Evolutionary conservation across 306 rosid genomes (phyloP), one percentile per base, ranked within the genome.

Genomic region (Sindora glabra): DNA sequence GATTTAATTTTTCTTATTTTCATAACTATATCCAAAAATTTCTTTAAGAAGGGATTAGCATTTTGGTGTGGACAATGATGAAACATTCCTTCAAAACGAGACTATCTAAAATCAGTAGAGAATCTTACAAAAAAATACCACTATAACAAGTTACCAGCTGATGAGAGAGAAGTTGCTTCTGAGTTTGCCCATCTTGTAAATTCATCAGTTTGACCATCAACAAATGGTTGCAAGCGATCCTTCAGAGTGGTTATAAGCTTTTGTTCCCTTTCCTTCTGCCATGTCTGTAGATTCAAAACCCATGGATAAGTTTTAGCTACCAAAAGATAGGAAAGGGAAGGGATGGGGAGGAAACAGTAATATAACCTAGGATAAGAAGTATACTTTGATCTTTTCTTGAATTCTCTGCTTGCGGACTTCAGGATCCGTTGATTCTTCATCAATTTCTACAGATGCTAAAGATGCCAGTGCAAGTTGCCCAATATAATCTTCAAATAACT

Each of bases 401-500:
- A 82, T 53, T 70, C 25, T 77, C 63, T 72, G 82, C 79, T 22
- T 81, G 6, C 50, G 89, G 59, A 39, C 77, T 68, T 64, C 84
- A 58, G 94, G 78, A 48, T 84, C 97, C 23, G 15, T 44, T 1
- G 79, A 27, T 6, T 54, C 82, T 32, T 86, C 95, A 9, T 84
- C 95, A 23, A 79, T 12, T 56, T 84, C 97, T 30, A 86, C 48
- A 56, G 94, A 72, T 54, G 89, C 76, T 62, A 89, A 39, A 51
- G 81, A 62, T 63, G 95, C 94, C 73, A 89, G 72, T 70, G 94
- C 90, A 68, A 92, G 89, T 71, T 82, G 77, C 50, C 99, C 99
- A 39, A 89, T 75, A 71, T 82, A 92, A 39, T 89, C 99, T 46
- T 89, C 99, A 77, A 92, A 92, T 29, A 6, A 52, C 7, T 92